Evolutionary conservation across 2,329 filamentous ascomycete species (phyloP), one percentile per base, ranked within the genome.

Genomic region (Diplodia intermedia): DNA sequence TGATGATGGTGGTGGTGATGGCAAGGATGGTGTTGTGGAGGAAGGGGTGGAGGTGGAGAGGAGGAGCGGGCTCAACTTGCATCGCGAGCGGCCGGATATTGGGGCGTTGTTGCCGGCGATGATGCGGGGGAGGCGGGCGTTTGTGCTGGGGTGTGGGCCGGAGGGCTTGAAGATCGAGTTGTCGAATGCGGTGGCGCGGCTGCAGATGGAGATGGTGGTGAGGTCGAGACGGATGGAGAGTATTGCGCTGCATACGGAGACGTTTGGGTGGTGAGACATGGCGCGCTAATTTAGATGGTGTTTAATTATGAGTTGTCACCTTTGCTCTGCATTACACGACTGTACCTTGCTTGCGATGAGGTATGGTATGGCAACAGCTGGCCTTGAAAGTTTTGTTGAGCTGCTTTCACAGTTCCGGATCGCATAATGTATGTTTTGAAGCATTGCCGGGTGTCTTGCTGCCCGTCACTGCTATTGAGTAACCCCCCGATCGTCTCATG

Each of bases 181-280:
- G 43, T 36, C 29, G 1, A 63, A 63, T 23, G 31, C 60, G 2
- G 60, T 63, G 9, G 60, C 60, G 6, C 15, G 18, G 60, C 2
- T 63, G 47, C 43, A 63, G 60, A 1, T 18, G n/a, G 60, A 38
- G 43, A 63, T 52, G 60, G 60, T 63, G 43, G 47, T 38, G 43
- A 63, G 14, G 47, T 14, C 43, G 7, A 38, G 8, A 33, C 9
- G n/a, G 5, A 63, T 63, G 60, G 29, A 52, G 47, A 63, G 60
- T 5, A 52, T 63, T 11, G 60, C 36, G 12, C 29, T 63, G 31
- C 60, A 52, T 12, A 63, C 68, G 8, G 73, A 76, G 65, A 70
- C 68, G 9, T 75, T 63, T 63, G 60, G 60, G 33, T 57, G 54
- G 54, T 57, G n/a, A 47, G 18, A 20, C 0, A 26, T 47, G 40